Base-by-base conservation (phyloP, 805 yeast species). In the Candida anglica region DNA sequence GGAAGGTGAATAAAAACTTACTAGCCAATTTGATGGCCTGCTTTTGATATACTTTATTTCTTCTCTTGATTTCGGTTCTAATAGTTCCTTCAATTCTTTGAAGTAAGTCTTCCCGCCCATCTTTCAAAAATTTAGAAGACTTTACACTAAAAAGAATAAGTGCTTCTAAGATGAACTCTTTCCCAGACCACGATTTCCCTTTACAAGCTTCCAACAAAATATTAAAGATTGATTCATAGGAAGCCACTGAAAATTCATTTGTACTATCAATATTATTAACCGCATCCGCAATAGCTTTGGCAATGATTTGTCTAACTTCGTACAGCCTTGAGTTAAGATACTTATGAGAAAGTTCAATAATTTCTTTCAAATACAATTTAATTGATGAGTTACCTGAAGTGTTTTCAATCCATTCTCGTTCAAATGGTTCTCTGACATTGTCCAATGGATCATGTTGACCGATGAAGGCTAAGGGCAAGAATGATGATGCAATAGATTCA, bases 151-250 rank as follows among this genome's bases (percentile, higher is more conserved):
- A 65, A 2, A 75, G 58, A 0, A 85, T 82, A 34, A 89, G 60
- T 0, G 96, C 85, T 23, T 76, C 77, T 14, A 87, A 62, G 1
- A 93, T 71, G 19, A 68, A 56, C 45, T 88, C 96, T 48, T 91
- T 91, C 5, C 97, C 98, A 11, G 71, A 69, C 93, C 96, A 91
- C 7, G 91, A 74, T 39, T 94, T 75, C 1, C 96, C 96, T 36
- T 70, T 66, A 36, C 79, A 68, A 0, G 94, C 77, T 19, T 69
- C 70, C 13, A 84, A 52, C 29, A 86, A 61, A 5, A 78, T 61
- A 0, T 63, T 57, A 38, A 84, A 74, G 13, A 86, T 52, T 23
- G 52, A 44, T 2, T 36, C 18, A 3, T 41, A 39, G 6, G 44
- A 18, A 1, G 34, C 37, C 2, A 50, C 50, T 2, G 64, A 48